phyloP scores from a whole-genome alignment of 106 monocot species.

The Posidonia australis region DNA sequence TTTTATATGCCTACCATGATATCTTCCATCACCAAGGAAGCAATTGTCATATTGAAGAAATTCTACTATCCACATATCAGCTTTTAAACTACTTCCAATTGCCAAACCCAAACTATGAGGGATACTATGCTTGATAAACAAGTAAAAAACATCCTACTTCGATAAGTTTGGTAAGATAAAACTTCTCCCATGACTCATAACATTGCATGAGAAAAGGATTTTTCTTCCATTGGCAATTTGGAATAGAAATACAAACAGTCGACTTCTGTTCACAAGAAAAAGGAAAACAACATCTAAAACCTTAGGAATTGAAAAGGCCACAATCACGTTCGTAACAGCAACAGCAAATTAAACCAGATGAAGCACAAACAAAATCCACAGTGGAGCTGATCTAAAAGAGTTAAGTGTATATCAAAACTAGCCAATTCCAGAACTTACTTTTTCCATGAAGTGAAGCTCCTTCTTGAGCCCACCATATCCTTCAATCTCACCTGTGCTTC shows the following conservation, averaged over 20 bases:
- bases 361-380: not conserved
- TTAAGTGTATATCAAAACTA: no score
- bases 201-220: not conserved
- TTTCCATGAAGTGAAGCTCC: slow-evolving; percentile 1
- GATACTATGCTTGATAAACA: not conserved
- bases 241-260: not conserved
- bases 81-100: not conserved
- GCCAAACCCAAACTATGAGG: not conserved
- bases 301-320: not conserved
- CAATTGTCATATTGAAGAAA: not conserved
- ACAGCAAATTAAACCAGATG: not conserved
- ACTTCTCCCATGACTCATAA: not conserved
- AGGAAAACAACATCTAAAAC: no score
- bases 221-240: not conserved
- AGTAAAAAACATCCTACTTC: not conserved
- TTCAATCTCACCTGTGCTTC: not conserved
- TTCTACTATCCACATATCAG: not conserved
- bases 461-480: not conserved
- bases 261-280: not conserved
- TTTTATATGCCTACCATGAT: no score
- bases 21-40: no score
- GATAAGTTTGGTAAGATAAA: not conserved
- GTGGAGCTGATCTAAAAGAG: no score
- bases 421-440: slow-evolving; percentile 1
- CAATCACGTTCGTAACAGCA: not conserved